Conservation (phyloP, 1,284 basidiomycete species). For the Ceratobasidium sp. region DNA sequence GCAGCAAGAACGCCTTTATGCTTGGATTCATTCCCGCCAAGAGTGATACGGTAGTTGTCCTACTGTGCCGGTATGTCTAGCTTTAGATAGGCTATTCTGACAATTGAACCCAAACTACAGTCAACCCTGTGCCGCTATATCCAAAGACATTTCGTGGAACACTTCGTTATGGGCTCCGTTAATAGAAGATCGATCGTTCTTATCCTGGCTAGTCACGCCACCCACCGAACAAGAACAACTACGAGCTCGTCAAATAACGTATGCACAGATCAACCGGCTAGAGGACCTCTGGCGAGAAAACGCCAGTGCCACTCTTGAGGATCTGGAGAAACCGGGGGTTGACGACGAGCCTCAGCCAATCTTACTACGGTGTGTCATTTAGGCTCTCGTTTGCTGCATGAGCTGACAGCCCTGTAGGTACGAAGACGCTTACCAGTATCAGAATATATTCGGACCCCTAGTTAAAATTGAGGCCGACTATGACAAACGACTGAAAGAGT, state of each 20-base stretch:
- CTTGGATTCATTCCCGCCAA: conserved; percentile 99
- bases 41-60: conserved; percentile 97
- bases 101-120: conserved; percentile 60
- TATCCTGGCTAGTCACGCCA: conserved; percentile 98
- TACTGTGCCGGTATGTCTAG: conserved; percentile 88
- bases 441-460: conserved; percentile 98
- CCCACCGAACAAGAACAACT: conserved; percentile 96
- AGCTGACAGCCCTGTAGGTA: conserved; percentile 63
- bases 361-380: conserved; percentile 68
- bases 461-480: conserved; percentile 99
- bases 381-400: no score
- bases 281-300: conserved; percentile 99
- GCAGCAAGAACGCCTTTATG: conserved; percentile 99
- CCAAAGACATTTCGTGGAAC: conserved; percentile 99
- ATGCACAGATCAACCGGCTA: conserved; percentile 95
- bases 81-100: conserved; percentile 45
- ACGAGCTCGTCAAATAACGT: conserved; percentile 94
- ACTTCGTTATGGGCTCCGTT: conserved; percentile 97
- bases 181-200: conserved; percentile 97
- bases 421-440: conserved; percentile 99
- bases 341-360: conserved; percentile 97
- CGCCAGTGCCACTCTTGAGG: conserved; percentile 92
- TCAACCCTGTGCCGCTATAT: conserved; percentile 95
- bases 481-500: conserved; percentile 97
- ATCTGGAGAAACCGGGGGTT: conserved; percentile 95